phyloP scores from a whole-genome alignment of 1,284 basidiomycete species.

The Melampsora larici-populina region DNA sequence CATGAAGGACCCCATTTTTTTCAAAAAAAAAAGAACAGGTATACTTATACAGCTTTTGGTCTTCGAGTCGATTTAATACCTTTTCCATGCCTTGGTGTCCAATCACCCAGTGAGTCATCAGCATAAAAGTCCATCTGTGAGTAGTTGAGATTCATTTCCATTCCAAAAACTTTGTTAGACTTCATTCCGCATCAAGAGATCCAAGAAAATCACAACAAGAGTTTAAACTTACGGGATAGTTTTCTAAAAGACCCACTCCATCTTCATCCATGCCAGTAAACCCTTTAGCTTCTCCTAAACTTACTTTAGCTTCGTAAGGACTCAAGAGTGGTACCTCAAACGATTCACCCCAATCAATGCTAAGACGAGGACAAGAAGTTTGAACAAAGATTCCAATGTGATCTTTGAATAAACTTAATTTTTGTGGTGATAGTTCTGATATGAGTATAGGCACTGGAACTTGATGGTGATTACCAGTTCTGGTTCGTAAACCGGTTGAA shows the following conservation, averaged over 20 bases:
- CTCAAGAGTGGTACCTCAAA: conserved; percentile 84
- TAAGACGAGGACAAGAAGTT: conserved; percentile 89
- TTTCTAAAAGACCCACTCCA: conserved; percentile 46
- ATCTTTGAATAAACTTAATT: conserved; percentile 73
- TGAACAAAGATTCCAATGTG: conserved; percentile 86
- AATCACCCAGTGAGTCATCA: conserved; percentile 32
- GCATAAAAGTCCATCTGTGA: conserved; percentile 41
- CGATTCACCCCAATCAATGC: conserved; percentile 81
- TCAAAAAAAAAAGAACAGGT: no score
- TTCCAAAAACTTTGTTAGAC: neutral
- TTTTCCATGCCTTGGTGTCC: conserved; percentile 30
- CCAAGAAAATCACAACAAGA: neutral
- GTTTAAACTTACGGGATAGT: conserved; percentile 19
- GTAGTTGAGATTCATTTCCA: no score
- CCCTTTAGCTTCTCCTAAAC: conserved; percentile 67
- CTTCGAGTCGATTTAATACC: neutral
- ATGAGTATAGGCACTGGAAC: conserved; percentile 84
- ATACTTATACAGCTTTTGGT: neutral
- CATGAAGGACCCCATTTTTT: no score
- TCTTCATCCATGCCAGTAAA: conserved; percentile 60
- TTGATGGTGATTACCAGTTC: conserved; percentile 45
- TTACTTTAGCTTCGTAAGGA: conserved; percentile 90
- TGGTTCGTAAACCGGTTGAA: conserved; percentile 52
- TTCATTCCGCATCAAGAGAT: no score
- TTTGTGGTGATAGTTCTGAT: conserved; percentile 91